Percentiles rank a stretch among this genome's conserved stretches.
Conservation (phyloP, 1,284 basidiomycete genomes). For the Ustilago loliicola region DNA sequence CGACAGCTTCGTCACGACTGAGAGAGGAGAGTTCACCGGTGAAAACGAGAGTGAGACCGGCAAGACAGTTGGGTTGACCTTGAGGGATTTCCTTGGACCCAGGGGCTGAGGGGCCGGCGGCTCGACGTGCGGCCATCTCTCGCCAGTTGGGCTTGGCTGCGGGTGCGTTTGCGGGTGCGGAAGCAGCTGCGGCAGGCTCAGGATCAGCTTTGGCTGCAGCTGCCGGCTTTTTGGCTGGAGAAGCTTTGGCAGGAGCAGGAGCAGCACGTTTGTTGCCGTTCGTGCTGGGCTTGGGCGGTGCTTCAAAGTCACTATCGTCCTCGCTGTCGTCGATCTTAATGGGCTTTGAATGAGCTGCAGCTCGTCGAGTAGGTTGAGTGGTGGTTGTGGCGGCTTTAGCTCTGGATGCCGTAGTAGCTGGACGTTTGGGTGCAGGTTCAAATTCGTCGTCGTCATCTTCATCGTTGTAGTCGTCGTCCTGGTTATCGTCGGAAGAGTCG, state of each 20-base stretch:
- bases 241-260: conserved; percentile 31
- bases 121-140: conserved; percentile 74
- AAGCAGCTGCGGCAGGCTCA: conserved; percentile 32
- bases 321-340: conserved; percentile 51
- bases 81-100: conserved; percentile 88
- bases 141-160: conserved; percentile 44
- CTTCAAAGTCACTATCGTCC: conserved; percentile 28
- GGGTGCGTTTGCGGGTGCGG: conserved; percentile 31
- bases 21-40: conserved; percentile 87
- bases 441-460: conserved; percentile 65
- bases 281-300: conserved; percentile 53
- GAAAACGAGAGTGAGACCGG: conserved; percentile 92
- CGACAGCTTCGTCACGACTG: conserved; percentile 86
- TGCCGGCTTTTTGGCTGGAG: conserved; percentile 14
- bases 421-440: conserved; percentile 54
- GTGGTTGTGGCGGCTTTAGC: conserved; percentile 17
- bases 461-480: conserved; percentile 44
- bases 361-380: conserved; percentile 13
- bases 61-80: conserved; percentile 82
- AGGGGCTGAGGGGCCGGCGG: conserved; percentile 79
- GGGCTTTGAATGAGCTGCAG: conserved; percentile 33
- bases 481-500: conserved; percentile 21
- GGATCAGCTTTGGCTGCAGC: conserved; percentile 9
- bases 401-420: conserved; percentile 29
- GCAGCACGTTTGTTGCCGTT: conserved; percentile 58